These are phyloP conservation scores for Hypoxylon rubiginosum DNA, from an alignment of 2,329 filamentous ascomycete species.

Conservation along the genomic window DNA sequence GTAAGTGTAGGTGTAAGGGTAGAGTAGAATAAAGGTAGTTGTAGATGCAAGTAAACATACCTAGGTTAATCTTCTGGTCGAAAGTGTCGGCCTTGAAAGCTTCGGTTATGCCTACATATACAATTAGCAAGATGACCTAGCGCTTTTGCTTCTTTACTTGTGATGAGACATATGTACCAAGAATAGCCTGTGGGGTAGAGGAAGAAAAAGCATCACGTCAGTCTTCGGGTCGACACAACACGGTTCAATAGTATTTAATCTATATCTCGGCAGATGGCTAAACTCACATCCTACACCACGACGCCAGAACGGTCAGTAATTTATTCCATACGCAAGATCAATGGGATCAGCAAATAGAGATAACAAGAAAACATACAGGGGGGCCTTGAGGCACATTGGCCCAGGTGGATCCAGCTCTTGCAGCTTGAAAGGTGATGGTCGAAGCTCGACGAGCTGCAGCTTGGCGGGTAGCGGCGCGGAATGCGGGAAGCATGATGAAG, in stretches of 20 bases:
- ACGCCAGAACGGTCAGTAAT: constrained; percentile 14
- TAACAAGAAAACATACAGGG: constrained; percentile 75
- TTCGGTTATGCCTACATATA: constrained; percentile 83
- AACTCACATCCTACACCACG: constrained; percentile 56
- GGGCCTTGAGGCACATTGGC: constrained; percentile 92
- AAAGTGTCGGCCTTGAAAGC: constrained; percentile 98
- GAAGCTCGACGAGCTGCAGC: constrained; percentile 56
- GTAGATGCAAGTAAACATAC: constrained; percentile 60
- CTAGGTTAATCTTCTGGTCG: constrained; percentile 97
- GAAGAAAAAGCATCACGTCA: constrained; percentile 41
- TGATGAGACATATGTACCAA: constrained; percentile 68
- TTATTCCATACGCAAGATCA: neutral
- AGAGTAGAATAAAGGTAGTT: neutral
- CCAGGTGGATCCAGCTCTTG: constrained; percentile 83
- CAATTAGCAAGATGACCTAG: constrained; percentile 38
- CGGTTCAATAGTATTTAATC: constrained; percentile 10
- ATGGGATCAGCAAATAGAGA: neutral
- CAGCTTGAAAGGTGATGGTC: constrained; percentile 57
- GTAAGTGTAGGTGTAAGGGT: constrained; percentile 10
- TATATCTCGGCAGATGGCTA: constrained; percentile 18
- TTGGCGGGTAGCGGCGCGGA: constrained; percentile 67
- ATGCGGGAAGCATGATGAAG: constrained; percentile 67
- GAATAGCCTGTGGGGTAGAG: constrained; percentile 72
- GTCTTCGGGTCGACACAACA: constrained; percentile 19
- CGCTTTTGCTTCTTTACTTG: constrained; percentile 25